These are phyloP conservation scores for Alternaria incomplexa DNA, from an alignment of 2,329 filamentous ascomycete genomes.

Conservation along the genomic window DNA sequence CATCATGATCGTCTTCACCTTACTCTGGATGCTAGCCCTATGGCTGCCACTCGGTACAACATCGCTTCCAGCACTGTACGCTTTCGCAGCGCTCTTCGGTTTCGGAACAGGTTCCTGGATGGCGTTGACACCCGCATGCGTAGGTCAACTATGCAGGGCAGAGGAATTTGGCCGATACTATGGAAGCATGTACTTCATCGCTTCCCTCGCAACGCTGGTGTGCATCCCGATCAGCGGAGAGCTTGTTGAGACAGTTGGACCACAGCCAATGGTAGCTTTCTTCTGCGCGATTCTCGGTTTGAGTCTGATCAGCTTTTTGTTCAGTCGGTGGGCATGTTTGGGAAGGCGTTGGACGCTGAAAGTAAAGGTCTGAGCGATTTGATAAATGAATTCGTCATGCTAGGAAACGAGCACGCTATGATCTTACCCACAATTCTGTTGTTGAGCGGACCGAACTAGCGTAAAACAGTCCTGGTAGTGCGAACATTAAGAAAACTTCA, in stretches of 20 bases:
- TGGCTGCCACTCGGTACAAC: slow-evolving; percentile 44
- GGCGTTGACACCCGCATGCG: slow-evolving; percentile 53
- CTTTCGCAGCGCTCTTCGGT: slow-evolving; percentile 53
- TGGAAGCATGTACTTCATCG: slow-evolving; percentile 54
- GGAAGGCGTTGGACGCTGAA: slow-evolving; percentile 40
- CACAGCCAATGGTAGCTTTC: slow-evolving; percentile 43
- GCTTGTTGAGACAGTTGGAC: slow-evolving; percentile 42
- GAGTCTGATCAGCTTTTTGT: slow-evolving; percentile 38
- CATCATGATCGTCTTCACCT: slow-evolving; percentile 43
- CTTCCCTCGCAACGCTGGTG: slow-evolving; percentile 43
- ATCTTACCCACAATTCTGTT: background rate
- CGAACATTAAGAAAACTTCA: background rate
- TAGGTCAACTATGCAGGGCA: slow-evolving; percentile 56
- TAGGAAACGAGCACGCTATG: background rate
- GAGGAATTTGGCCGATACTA: slow-evolving; percentile 59
- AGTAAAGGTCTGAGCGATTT: slow-evolving; percentile 20
- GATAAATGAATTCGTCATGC: background rate
- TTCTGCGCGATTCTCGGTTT: slow-evolving; percentile 41
- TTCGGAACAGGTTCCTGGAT: slow-evolving; percentile 57
- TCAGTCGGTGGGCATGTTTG: slow-evolving; percentile 46
- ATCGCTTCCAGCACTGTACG: slow-evolving; percentile 46
- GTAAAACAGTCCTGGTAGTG: background rate
- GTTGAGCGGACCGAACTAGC: background rate
- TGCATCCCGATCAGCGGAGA: slow-evolving; percentile 47
- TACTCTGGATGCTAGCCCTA: slow-evolving; percentile 45